Evolutionary conservation across 2,329 filamentous ascomycete species (phyloP).

Genomic region (Clathrospora elynae): DNA sequence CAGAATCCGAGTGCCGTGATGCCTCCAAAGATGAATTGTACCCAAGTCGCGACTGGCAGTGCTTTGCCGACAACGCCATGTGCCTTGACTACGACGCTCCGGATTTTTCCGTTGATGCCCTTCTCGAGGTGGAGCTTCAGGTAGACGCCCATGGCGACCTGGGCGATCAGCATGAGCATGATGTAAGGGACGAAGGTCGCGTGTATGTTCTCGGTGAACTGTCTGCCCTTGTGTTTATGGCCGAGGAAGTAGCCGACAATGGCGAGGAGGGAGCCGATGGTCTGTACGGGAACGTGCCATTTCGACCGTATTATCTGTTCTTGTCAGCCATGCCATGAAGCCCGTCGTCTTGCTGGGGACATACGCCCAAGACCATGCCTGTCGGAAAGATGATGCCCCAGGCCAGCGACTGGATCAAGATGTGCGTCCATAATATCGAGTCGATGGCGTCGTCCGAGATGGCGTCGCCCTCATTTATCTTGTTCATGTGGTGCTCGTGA

Average conservation of each 20-base stretch:
- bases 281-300: constrained; percentile 93
- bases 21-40: constrained; percentile 94
- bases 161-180: constrained; percentile 76
- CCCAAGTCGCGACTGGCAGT: constrained; percentile 86
- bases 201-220: constrained; percentile 76
- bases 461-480: constrained; percentile 47
- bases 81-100: constrained; percentile 70
- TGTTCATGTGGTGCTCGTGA: constrained; percentile 50
- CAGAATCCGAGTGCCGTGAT: constrained; percentile 94
- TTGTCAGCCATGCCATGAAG: constrained; percentile 10
- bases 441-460: constrained; percentile 59
- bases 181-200: constrained; percentile 77
- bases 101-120: constrained; percentile 78
- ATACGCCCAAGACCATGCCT: constrained; percentile 92
- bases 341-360: constrained; percentile 36
- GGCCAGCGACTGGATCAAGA: constrained; percentile 81
- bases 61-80: constrained; percentile 85
- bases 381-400: constrained; percentile 93
- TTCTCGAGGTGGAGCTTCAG: constrained; percentile 86
- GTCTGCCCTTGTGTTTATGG: constrained; percentile 85
- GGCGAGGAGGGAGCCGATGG: constrained; percentile 73
- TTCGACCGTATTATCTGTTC: constrained; percentile 80
- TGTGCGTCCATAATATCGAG: constrained; percentile 89
- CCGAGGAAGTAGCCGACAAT: constrained; percentile 88
- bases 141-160: constrained; percentile 83